phyloP scores from a whole-genome alignment of 257 asterid genomes.

The Lycium barbarum region DNA sequence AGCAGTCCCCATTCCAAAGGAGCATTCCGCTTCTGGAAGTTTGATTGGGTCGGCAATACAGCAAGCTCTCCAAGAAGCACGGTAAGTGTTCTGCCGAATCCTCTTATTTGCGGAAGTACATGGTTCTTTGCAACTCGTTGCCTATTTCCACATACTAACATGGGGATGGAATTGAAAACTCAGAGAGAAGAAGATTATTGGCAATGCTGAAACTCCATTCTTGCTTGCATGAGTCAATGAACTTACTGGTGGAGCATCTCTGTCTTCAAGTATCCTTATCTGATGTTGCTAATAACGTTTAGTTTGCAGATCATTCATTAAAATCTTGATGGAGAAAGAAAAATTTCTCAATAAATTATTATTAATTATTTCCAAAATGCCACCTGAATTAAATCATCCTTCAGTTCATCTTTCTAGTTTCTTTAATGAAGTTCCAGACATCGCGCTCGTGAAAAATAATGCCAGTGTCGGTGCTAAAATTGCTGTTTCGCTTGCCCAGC shows the following conservation, averaged over 20 bases:
- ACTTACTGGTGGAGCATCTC: slow-evolving; percentile 95
- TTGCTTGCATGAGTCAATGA: slow-evolving; percentile 86
- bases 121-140: background rate
- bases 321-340: background rate
- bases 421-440: slow-evolving; percentile 61
- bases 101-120: slow-evolving; percentile 30
- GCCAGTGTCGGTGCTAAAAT: slow-evolving; percentile 79
- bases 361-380: background rate
- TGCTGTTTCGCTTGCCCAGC: slow-evolving; percentile 78
- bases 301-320: background rate
- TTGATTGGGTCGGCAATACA: slow-evolving; percentile 81
- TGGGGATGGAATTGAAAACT: slow-evolving; percentile 32
- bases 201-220: slow-evolving; percentile 93
- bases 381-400: slow-evolving; percentile 1
- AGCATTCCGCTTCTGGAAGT: slow-evolving; percentile 85
- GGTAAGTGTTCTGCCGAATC: slow-evolving; percentile 49
- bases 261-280: slow-evolving; percentile 83
- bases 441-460: slow-evolving; percentile 90
- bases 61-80: slow-evolving; percentile 81
- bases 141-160: slow-evolving; percentile 8
- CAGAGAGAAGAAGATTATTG: slow-evolving; percentile 84
- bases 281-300: background rate
- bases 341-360: background rate
- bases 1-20: slow-evolving; percentile 87
- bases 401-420: slow-evolving; percentile 37